Percentiles rank a stretch among this genome's conserved stretches.
Conservation (phyloP, 768 basidiomycete species). For the Piloderma croceum region DNA sequence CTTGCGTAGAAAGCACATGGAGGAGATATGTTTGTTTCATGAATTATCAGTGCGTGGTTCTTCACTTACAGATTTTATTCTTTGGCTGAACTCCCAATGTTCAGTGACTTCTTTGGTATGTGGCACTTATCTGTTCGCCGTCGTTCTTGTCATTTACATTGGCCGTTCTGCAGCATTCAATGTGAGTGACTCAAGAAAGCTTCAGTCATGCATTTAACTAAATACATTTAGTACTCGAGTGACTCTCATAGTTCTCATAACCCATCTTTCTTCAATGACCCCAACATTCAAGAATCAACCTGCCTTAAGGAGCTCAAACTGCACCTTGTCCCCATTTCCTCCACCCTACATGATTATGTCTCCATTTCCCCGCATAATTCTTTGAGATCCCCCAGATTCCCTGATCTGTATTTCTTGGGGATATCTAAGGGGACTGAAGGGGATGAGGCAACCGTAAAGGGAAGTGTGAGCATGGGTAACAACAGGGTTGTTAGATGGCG, state of each 20-base stretch:
- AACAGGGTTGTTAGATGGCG: conserved; percentile 49
- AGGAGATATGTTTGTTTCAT: conserved; percentile 68
- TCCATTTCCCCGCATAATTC: conserved; percentile 18
- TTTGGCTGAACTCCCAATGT: background rate
- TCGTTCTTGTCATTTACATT: conserved; percentile 2
- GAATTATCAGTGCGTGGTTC: conserved; percentile 56
- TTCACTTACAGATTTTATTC: background rate
- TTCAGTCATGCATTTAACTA: background rate
- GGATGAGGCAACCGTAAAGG: conserved; percentile 42
- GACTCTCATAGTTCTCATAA: conserved; percentile 32
- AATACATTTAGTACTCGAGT: conserved; percentile 28
- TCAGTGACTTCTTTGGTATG: conserved; percentile 6
- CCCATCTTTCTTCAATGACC: conserved; percentile 46
- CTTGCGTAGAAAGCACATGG: conserved; percentile 74
- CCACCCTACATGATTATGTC: conserved; percentile 17
- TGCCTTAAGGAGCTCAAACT: conserved; percentile 57
- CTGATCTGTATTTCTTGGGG: conserved; percentile 40
- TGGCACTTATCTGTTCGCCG: conserved; percentile 23
- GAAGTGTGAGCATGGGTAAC: conserved; percentile 42
- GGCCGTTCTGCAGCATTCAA: conserved; percentile 38
- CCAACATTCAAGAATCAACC: conserved; percentile 58
- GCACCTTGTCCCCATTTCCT: too few species aligned
- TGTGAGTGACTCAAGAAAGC: conserved; percentile 32
- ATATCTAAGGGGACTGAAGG: conserved; percentile 38
- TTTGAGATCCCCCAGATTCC: conserved; percentile 19